phyloP scores from a whole-genome alignment of 1,284 basidiomycete genomes.

The Takashimella koratensis region DNA sequence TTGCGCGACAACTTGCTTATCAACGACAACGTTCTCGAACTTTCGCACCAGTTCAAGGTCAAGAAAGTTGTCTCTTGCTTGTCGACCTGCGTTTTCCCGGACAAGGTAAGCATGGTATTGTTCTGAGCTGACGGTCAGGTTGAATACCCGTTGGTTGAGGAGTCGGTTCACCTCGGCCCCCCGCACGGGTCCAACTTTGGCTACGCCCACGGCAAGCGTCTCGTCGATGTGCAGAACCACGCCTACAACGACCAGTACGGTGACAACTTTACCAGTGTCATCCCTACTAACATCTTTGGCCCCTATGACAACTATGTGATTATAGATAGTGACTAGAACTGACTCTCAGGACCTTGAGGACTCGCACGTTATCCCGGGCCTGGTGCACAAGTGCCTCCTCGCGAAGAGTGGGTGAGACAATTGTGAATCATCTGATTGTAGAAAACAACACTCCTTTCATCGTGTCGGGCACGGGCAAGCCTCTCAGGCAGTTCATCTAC shows the following conservation, averaged over 20 bases:
- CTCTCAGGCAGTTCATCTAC: conserved; percentile 88
- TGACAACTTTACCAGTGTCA: conserved; percentile 83
- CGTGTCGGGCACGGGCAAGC: conserved; percentile 79
- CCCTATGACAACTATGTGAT: conserved; percentile 55
- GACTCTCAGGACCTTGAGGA: conserved; percentile 83
- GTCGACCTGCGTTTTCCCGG: conserved; percentile 52
- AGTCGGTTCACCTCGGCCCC: conserved; percentile 78
- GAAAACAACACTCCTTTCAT: conserved; percentile 77
- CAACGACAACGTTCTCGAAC: conserved; percentile 82
- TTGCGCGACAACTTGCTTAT: conserved; percentile 84
- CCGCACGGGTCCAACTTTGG: conserved; percentile 80
- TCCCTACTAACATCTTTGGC: conserved; percentile 88
- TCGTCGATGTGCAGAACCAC: conserved; percentile 87
- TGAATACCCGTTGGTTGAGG: conserved; percentile 82
- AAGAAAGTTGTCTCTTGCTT: conserved; percentile 51
- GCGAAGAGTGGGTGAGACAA: conserved; percentile 63
- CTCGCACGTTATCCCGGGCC: conserved; percentile 82
- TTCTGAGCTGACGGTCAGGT: conserved; percentile 25
- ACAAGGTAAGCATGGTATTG: conserved; percentile 32
- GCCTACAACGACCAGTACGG: conserved; percentile 89
- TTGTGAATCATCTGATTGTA: conserved; percentile 44
- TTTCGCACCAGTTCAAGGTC: conserved; percentile 60
- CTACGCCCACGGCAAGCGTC: conserved; percentile 86
- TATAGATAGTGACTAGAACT: conserved; percentile 22
- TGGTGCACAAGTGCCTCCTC: conserved; percentile 82